A percentile compares a stretch with the other conserved stretches of the same genome.
These are phyloP conservation scores for Tetracladium maxilliforme DNA, from an alignment of 2,329 filamentous ascomycete species.

Conservation along the genomic window DNA sequence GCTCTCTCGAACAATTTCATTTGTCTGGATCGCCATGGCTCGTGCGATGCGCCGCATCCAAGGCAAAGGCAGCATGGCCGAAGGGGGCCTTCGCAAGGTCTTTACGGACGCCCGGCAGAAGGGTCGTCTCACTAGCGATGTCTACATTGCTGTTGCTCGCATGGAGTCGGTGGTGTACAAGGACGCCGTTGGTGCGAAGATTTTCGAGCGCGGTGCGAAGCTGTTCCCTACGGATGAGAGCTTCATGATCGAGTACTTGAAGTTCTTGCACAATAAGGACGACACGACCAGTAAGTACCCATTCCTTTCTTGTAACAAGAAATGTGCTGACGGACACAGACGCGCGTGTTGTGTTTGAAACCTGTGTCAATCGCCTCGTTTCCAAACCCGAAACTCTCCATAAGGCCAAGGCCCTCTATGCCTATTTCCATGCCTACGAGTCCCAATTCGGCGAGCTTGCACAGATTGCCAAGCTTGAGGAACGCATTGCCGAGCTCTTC, in stretches of 20 bases:
- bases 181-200: conserved; percentile 81
- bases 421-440: conserved; percentile 91
- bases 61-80: conserved; percentile 55
- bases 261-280: conserved; percentile 82
- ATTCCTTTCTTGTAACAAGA: not conserved
- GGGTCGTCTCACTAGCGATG: conserved; percentile 82
- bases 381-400: conserved; percentile 58
- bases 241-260: conserved; percentile 91
- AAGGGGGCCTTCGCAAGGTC: conserved; percentile 62
- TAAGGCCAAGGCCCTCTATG: conserved; percentile 74
- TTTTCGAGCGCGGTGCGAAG: conserved; percentile 87
- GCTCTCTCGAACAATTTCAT: conserved; percentile 75
- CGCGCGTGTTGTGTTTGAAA: conserved; percentile 91
- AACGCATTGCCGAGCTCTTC: conserved; percentile 86
- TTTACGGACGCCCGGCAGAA: conserved; percentile 80
- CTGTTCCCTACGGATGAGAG: conserved; percentile 87
- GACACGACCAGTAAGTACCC: conserved; percentile 72
- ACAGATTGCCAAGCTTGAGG: conserved; percentile 82
- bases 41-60: conserved; percentile 89
- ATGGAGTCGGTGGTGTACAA: conserved; percentile 96
- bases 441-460: conserved; percentile 85
- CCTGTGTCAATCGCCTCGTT: conserved; percentile 69
- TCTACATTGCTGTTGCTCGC: conserved; percentile 84
- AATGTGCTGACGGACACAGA: conserved; percentile 35
- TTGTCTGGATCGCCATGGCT: conserved; percentile 89